A percentile compares a stretch with the other conserved stretches of the same genome.
Conservation (phyloP, 805 yeast species). For the Ogataea methylovora region DNA sequence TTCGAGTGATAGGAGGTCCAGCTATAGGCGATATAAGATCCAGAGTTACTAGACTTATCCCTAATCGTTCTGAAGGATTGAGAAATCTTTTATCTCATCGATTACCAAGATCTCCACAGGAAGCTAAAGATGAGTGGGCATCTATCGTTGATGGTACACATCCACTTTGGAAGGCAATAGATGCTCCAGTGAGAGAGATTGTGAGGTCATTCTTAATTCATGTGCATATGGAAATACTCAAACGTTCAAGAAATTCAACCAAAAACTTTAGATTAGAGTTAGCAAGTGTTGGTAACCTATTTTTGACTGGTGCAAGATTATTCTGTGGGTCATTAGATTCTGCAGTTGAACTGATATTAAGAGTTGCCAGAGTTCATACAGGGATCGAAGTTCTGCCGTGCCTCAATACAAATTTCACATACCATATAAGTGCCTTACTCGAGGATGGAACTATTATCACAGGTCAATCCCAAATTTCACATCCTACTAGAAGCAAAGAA, state of each 20-base stretch:
- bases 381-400: conserved; percentile 64
- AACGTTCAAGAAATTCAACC: conserved; percentile 47
- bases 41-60: conserved; percentile 66
- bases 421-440: conserved; percentile 75
- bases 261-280: conserved; percentile 63
- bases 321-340: conserved; percentile 82
- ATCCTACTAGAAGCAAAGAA: conserved; percentile 41
- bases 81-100: conserved; percentile 39
- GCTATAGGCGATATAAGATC: conserved; percentile 92
- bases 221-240: conserved; percentile 69
- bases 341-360: conserved; percentile 67
- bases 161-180: conserved; percentile 53
- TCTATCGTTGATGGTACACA: conserved; percentile 75
- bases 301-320: conserved; percentile 72
- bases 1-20: conserved; percentile 86
- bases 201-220: conserved; percentile 71
- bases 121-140: conserved; percentile 70
- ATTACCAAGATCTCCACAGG: conserved; percentile 35
- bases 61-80: conserved; percentile 28
- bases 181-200: conserved; percentile 59
- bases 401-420: conserved; percentile 74
- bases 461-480: conserved; percentile 92
- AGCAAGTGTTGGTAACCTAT: conserved; percentile 82
- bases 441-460: conserved; percentile 66
- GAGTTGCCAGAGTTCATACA: conserved; percentile 53